phyloP scores from a whole-genome alignment of 169 alveolate genomes.

The Plasmodium sp. region DNA sequence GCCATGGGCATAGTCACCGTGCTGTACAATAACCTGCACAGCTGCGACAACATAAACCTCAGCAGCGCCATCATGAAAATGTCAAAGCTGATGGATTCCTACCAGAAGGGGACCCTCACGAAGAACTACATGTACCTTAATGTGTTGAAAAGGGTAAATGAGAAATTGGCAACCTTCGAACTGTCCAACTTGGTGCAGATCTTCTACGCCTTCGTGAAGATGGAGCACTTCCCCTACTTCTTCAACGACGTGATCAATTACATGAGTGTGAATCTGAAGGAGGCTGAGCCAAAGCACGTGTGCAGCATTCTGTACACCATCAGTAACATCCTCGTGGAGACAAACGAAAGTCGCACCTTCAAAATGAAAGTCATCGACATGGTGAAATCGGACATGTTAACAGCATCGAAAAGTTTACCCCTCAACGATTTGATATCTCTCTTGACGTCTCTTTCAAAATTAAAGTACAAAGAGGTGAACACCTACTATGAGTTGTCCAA shows the following conservation, averaged over 20 bases:
- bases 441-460: conserved; percentile 50
- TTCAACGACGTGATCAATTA: conserved; percentile 40
- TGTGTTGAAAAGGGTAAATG: conserved; percentile 43
- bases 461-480: conserved; percentile 49
- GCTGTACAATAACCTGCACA: conserved; percentile 39
- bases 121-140: conserved; percentile 51
- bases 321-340: conserved; percentile 56
- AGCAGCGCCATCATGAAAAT: conserved; percentile 56
- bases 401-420: not conserved
- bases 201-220: conserved; percentile 60
- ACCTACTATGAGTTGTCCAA: conserved; percentile 38
- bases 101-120: conserved; percentile 43
- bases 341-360: conserved; percentile 64
- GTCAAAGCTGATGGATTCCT: conserved; percentile 53
- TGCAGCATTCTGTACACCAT: conserved; percentile 52
- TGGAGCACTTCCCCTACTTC: conserved; percentile 36
- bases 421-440: conserved; percentile 51
- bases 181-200: conserved; percentile 39
- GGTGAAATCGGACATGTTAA: not conserved
- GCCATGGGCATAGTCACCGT: conserved; percentile 49
- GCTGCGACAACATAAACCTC: conserved; percentile 48
- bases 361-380: conserved; percentile 46
- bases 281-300: conserved; percentile 32
- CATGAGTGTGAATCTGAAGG: conserved; percentile 16
- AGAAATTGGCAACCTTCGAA: conserved; percentile 5